phyloP scores from a whole-genome alignment of 2,329 filamentous ascomycete species.

The Verticillium zaregamsianum region DNA sequence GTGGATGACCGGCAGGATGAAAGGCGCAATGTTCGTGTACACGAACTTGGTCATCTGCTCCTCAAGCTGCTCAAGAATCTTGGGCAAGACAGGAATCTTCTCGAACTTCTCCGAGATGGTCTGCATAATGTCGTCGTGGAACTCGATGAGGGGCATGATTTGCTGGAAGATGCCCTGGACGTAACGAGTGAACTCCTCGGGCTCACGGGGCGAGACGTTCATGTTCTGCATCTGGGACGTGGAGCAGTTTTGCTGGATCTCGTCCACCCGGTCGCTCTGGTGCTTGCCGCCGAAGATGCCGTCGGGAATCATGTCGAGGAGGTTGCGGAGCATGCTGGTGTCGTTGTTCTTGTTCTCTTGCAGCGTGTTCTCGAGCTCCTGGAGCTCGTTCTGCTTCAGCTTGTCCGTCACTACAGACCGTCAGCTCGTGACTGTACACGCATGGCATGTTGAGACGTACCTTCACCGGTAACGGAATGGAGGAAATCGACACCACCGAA shows the following conservation, averaged over 20 bases:
- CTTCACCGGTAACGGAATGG: constrained; percentile 74
- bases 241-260: constrained; percentile 73
- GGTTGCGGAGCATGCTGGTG: constrained; percentile 70
- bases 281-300: constrained; percentile 75
- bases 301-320: constrained; percentile 77
- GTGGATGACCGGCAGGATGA: constrained; percentile 77
- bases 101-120: constrained; percentile 73
- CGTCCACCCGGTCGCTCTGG: constrained; percentile 70
- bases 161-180: constrained; percentile 69
- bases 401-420: constrained; percentile 70
- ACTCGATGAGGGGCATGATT: constrained; percentile 85
- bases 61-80: constrained; percentile 80
- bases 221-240: constrained; percentile 72
- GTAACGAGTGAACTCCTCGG: constrained; percentile 80
- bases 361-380: constrained; percentile 82
- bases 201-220: constrained; percentile 70
- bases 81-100: constrained; percentile 78
- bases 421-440: constrained; percentile 10
- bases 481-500: constrained; percentile 95
- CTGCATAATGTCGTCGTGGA: constrained; percentile 86
- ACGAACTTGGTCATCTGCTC: constrained; percentile 87
- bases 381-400: constrained; percentile 83
- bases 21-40: constrained; percentile 86
- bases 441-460: constrained; percentile 24
- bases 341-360: constrained; percentile 59